A percentile compares a stretch with the other conserved stretches of the same genome.
These are phyloP conservation scores for Fusarium keratoplasticum DNA, from an alignment of 2,329 filamentous ascomycete species.

Conservation along the genomic window DNA sequence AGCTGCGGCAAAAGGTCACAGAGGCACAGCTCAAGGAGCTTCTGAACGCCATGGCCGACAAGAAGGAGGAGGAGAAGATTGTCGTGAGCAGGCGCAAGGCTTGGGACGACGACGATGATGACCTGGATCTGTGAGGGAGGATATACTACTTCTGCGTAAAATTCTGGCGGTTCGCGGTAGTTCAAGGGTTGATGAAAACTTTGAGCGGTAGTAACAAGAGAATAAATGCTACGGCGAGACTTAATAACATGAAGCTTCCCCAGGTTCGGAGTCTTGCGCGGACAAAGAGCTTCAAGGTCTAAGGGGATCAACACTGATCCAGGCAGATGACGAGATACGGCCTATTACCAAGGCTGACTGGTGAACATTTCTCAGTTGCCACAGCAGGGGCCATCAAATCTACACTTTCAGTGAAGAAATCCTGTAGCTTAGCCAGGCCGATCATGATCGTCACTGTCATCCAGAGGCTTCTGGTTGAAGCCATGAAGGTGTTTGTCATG, in stretches of 20 bases:
- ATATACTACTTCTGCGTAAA: not conserved
- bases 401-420: not conserved
- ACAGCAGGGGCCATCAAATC: not conserved
- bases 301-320: not conserved
- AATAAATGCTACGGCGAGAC: not conserved
- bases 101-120: conserved; percentile 87
- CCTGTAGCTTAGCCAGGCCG: not conserved
- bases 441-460: not conserved
- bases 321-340: not conserved
- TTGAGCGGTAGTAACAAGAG: not conserved
- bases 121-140: conserved; percentile 68
- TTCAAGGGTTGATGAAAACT: not conserved
- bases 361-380: not conserved
- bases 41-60: conserved; percentile 85
- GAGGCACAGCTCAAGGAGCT: conserved; percentile 95
- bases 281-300: not conserved
- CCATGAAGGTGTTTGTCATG: not conserved
- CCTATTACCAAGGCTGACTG: not conserved
- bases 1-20: conserved; percentile 87
- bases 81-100: conserved; percentile 86
- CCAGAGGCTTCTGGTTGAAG: not conserved
- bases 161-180: not conserved
- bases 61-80: conserved; percentile 83
- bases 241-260: not conserved
- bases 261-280: not conserved